Evolutionary conservation across 495 filamentous ascomycete genomes (phyloP).

Genomic region (Jackrogersella multiformis): DNA sequence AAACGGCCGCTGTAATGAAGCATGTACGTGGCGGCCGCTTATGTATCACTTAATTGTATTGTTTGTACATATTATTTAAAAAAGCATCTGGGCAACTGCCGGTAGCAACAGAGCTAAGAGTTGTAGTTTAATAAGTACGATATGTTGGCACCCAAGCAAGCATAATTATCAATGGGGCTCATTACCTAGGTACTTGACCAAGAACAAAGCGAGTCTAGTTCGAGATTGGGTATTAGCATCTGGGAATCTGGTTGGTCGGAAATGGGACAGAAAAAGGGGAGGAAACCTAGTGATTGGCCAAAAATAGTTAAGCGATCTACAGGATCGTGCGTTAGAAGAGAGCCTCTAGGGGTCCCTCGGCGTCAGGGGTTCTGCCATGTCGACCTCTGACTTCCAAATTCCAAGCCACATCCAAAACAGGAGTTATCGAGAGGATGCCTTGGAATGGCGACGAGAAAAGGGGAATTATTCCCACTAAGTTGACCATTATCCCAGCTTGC

Average conservation of each 20-base stretch:
- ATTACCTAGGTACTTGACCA: conserved; percentile 35
- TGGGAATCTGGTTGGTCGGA: conserved; percentile 33
- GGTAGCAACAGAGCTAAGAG: conserved; percentile 1
- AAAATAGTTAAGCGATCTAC: conserved; percentile 17
- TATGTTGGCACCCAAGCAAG: conserved; percentile 14
- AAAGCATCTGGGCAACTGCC: too few species aligned
- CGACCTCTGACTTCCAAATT: conserved; percentile 16
- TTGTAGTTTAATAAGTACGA: not conserved
- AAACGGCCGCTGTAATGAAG: conserved; percentile 12
- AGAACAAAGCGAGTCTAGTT: conserved; percentile 30
- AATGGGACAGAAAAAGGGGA: conserved; percentile 18
- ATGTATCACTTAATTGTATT: not conserved
- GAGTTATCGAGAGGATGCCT: conserved; percentile 29
- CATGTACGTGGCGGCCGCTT: not conserved
- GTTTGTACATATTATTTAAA: not conserved
- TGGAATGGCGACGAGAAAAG: conserved; percentile 13
- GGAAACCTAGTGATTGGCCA: conserved; percentile 25
- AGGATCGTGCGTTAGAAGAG: conserved; percentile 4
- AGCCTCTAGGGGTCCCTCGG: conserved; percentile 2
- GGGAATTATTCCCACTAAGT: not conserved
- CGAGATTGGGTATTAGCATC: conserved; percentile 10
- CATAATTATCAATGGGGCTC: conserved; percentile 32
- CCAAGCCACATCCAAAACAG: conserved; percentile 41
- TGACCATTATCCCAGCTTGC: conserved; percentile 9
- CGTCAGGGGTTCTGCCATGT: conserved; percentile 13